A percentile compares a stretch with the other conserved stretches of the same genome.
phyloP scores from a whole-genome alignment of 306 rosid genomes.

The Prunus campanulata region DNA sequence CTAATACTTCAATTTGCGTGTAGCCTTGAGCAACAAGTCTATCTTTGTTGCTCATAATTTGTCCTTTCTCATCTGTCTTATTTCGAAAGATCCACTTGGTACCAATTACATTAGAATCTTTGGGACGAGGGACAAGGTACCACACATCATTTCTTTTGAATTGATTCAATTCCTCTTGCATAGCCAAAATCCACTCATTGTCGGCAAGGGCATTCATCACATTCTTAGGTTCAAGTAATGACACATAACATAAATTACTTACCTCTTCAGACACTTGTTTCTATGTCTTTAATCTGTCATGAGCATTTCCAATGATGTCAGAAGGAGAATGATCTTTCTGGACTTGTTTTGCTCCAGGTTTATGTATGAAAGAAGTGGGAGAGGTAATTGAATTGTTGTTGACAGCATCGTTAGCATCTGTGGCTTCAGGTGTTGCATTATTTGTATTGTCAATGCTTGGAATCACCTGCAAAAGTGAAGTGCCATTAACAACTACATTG shows the following conservation, averaged over 20 bases:
- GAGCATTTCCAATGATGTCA: neutral
- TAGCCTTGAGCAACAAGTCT: neutral
- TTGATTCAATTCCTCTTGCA: neutral
- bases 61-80: too few relatives aligned
- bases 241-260: neutral
- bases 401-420: too few relatives aligned
- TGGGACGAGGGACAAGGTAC: neutral
- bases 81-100: neutral
- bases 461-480: too few relatives aligned
- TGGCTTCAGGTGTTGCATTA: too few relatives aligned
- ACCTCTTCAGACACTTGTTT: neutral
- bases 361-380: neutral
- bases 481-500: neutral
- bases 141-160: slow-evolving; percentile 1
- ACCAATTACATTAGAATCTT: neutral
- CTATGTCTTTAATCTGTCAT: neutral
- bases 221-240: neutral
- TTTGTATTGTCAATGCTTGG: too few relatives aligned
- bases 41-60: neutral
- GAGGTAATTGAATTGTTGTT: too few relatives aligned
- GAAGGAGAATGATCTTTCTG: neutral
- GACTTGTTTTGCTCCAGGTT: neutral
- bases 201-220: neutral
- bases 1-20: neutral
- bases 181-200: too few relatives aligned